Percentiles rank a stretch among this genome's conserved stretches.
Evolutionary conservation across 1,284 basidiomycete genomes (phyloP).

Genomic region (Veloboletus limbatus): DNA sequence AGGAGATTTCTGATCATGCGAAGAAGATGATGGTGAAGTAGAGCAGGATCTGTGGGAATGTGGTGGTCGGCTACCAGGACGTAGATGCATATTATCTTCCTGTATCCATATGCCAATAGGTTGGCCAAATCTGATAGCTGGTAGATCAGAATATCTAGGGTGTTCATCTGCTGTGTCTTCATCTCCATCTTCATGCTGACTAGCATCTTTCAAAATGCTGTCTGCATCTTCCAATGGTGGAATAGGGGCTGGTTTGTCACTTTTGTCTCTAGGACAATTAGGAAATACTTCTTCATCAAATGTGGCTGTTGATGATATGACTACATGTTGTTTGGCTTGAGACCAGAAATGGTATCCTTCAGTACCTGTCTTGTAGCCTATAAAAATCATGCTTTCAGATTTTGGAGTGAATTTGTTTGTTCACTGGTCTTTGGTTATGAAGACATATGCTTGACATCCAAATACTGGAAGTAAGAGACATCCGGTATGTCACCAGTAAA

Average conservation of each 20-base stretch:
- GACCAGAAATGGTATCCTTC: conserved; percentile 1
- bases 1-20: too few species aligned
- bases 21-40: too few species aligned
- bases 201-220: too few species aligned
- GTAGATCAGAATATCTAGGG: too few species aligned
- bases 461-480: neutral
- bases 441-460: neutral
- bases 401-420: neutral
- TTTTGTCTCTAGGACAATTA: neutral
- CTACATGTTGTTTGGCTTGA: neutral
- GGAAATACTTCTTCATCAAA: neutral
- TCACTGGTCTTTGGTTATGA: neutral
- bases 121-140: too few species aligned
- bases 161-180: too few species aligned
- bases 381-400: neutral
- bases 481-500: neutral
- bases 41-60: too few species aligned
- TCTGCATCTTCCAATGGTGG: too few species aligned
- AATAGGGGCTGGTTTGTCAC: neutral
- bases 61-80: too few species aligned
- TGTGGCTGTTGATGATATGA: neutral
- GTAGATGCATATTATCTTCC: too few species aligned
- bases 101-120: too few species aligned
- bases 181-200: neutral
- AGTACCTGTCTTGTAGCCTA: neutral